Conservation (phyloP, 768 basidiomycete genomes). For the Neoboletus subvelutipes region DNA sequence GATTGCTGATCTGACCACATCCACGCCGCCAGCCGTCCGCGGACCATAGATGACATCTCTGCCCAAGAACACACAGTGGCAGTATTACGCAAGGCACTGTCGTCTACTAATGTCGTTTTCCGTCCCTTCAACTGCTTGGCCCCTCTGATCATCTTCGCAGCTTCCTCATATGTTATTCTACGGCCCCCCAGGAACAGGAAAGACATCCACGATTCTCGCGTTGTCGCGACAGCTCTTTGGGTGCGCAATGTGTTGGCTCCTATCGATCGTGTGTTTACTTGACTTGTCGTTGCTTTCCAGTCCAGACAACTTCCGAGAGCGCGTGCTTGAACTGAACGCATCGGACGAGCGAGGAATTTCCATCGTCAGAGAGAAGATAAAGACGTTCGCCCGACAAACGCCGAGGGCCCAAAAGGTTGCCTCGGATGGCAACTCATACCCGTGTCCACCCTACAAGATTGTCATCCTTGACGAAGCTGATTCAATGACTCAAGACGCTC, state of each 20-base stretch:
- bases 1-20: conserved; percentile 1
- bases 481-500: conserved; percentile 99
- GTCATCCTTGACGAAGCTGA: conserved; percentile 99
- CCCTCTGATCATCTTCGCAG: conserved; percentile 44
- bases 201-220: conserved; percentile 97
- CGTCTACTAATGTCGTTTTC: conserved; percentile 79
- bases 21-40: conserved; percentile 69
- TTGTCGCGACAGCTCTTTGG: conserved; percentile 93
- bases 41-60: conserved; percentile 96
- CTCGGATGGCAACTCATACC: conserved; percentile 83
- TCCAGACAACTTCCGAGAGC: conserved; percentile 89
- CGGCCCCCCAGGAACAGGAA: conserved; percentile 97
- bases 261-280: not conserved
- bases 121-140: not conserved
- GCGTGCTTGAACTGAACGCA: conserved; percentile 96
- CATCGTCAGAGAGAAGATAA: conserved; percentile 98
- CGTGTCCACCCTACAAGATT: conserved; percentile 98
- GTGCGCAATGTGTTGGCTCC: conserved; percentile 41
- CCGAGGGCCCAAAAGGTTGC: conserved; percentile 72
- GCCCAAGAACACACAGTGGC: conserved; percentile 96
- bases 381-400: conserved; percentile 93
- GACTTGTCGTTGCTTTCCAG: conserved; percentile 39
- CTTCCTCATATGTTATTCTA: conserved; percentile 99
- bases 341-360: conserved; percentile 97
- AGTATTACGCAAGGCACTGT: conserved; percentile 86